These are phyloP conservation scores for Isoetes taiwanensis DNA, from an alignment of 75 land plant species.

Conservation along the genomic window DNA sequence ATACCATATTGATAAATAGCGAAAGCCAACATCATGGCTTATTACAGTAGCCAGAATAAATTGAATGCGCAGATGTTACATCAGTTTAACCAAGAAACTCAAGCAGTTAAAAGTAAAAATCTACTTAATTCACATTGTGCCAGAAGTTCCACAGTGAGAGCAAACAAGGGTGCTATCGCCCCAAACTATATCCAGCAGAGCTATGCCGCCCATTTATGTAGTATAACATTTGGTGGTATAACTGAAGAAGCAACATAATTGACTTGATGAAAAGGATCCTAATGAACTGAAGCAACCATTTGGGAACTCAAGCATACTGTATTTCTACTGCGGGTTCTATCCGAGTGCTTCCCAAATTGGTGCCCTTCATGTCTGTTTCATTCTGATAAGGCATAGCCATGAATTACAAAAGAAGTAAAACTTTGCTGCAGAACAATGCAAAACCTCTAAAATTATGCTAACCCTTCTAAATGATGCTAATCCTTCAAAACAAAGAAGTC, in stretches of 20 bases:
- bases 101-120: neutral
- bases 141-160: conserved; percentile 57
- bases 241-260: conserved; percentile 51
- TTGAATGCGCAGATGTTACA: neutral
- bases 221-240: conserved; percentile 74
- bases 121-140: conserved; percentile 44
- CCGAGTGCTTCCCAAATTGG: too few species aligned
- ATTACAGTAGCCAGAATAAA: neutral
- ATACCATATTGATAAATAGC: neutral
- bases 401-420: too few species aligned
- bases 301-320: conserved; percentile 22
- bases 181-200: conserved; percentile 66
- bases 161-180: conserved; percentile 80
- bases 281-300: conserved; percentile 20
- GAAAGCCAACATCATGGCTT: neutral
- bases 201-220: conserved; percentile 49
- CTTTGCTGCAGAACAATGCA: too few species aligned
- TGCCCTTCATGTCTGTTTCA: too few species aligned
- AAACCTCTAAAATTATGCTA: too few species aligned
- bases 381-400: too few species aligned
- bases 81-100: neutral
- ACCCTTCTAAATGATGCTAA: too few species aligned
- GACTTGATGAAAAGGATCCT: conserved; percentile 18
- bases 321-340: conserved; percentile 33
- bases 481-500: too few species aligned